Percentiles rank a stretch among this genome's conserved stretches.
Evolutionary conservation across 106 monocot genomes (phyloP).

Genomic region (Acanthochlamys bracteata): DNA sequence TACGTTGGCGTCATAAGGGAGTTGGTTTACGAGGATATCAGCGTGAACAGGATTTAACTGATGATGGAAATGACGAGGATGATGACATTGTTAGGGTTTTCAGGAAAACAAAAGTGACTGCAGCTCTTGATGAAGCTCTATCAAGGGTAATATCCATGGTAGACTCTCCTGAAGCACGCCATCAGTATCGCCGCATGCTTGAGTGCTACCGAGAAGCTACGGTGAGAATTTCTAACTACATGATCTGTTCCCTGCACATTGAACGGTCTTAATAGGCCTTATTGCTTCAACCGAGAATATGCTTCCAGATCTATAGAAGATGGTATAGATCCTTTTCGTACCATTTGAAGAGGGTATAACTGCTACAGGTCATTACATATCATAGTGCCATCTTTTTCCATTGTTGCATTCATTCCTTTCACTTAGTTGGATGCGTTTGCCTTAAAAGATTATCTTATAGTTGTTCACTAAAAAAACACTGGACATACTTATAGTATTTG

Average conservation of each 20-base stretch:
- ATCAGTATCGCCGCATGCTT: constrained; percentile 64
- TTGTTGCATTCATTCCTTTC: no score
- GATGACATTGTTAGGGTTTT: constrained; percentile 58
- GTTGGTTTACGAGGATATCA: constrained; percentile 76
- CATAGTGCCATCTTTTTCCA: no score
- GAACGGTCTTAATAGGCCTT: not conserved
- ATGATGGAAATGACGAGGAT: constrained; percentile 27
- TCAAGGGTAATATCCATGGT: constrained; percentile 62
- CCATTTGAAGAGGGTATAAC: no score
- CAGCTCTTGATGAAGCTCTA: constrained; percentile 45
- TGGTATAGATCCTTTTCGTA: no score
- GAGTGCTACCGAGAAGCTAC: constrained; percentile 48
- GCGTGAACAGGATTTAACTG: constrained; percentile 13
- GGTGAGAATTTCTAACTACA: constrained; percentile 21
- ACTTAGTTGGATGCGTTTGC: no score
- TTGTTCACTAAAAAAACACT: no score
- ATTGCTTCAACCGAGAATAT: not conserved
- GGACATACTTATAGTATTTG: no score
- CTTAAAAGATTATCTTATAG: no score
- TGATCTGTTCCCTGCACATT: not conserved
- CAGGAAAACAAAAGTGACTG: constrained; percentile 54
- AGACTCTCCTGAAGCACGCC: constrained; percentile 36
- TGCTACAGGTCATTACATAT: no score
- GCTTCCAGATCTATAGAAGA: not conserved
- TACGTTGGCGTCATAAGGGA: constrained; percentile 75